These are phyloP conservation scores for Tricholoma sp. DNA, from an alignment of 768 basidiomycete species.

Conservation along the genomic window DNA sequence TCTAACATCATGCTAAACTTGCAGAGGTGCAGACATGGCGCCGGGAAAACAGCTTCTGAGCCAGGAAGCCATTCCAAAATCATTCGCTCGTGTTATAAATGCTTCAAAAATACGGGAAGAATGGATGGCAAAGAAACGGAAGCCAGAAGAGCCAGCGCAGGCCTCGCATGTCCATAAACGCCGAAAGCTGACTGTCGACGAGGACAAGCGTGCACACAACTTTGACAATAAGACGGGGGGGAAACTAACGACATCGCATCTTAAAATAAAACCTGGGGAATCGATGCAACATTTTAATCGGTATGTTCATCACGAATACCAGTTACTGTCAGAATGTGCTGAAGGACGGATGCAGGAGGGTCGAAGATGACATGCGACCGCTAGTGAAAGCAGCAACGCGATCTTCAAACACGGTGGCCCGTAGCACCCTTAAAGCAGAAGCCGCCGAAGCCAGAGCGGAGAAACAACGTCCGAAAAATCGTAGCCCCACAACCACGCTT, in stretches of 20 bases:
- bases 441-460: slow-evolving; percentile 25
- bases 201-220: background rate
- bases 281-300: slow-evolving; percentile 73
- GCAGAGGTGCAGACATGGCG: slow-evolving; percentile 42
- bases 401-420: slow-evolving; percentile 45
- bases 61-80: slow-evolving; percentile 67
- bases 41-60: slow-evolving; percentile 37
- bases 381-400: slow-evolving; percentile 58
- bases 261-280: slow-evolving; percentile 61
- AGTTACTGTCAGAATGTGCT: background rate
- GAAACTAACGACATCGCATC: slow-evolving; percentile 13
- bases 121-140: slow-evolving; percentile 46
- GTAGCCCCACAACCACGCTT: slow-evolving; percentile 7
- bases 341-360: slow-evolving; percentile 43
- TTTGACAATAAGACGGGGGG: slow-evolving; percentile 18
- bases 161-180: slow-evolving; percentile 23
- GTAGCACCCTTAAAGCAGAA: slow-evolving; percentile 38
- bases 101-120: slow-evolving; percentile 54
- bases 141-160: slow-evolving; percentile 23
- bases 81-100: slow-evolving; percentile 59
- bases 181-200: slow-evolving; percentile 21
- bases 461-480: slow-evolving; percentile 16
- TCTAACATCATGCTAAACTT: slow-evolving; percentile 16
- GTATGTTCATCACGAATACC: slow-evolving; percentile 31
- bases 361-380: slow-evolving; percentile 68